Percentiles rank a stretch among this genome's conserved stretches.
phyloP scores from a whole-genome alignment of 2,329 filamentous ascomycete genomes.

The Scorias spongiosa region DNA sequence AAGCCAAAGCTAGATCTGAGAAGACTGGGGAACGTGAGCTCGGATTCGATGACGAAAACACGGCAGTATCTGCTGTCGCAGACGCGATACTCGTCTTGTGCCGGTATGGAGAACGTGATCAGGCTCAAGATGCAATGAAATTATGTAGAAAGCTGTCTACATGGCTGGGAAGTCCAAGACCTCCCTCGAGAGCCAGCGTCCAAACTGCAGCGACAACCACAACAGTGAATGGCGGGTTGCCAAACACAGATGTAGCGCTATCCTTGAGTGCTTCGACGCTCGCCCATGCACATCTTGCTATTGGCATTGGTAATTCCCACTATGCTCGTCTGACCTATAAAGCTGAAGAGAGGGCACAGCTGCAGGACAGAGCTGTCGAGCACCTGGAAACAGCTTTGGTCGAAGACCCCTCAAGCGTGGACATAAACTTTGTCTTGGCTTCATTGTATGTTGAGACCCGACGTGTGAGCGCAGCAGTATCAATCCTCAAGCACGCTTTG shows the following conservation, averaged over 20 bases:
- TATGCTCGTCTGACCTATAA: constrained; percentile 77
- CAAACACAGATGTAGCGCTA: constrained; percentile 18
- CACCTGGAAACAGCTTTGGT: constrained; percentile 45
- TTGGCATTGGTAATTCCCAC: constrained; percentile 72
- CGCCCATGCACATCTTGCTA: constrained; percentile 62
- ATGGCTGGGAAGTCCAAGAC: constrained; percentile 50
- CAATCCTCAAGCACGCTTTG: constrained; percentile 64
- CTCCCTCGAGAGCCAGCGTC: constrained; percentile 2
- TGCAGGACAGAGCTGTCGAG: constrained; percentile 63
- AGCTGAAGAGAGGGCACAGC: constrained; percentile 50
- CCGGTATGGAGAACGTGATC: constrained; percentile 58
- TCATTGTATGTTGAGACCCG: constrained; percentile 79
- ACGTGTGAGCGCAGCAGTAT: constrained; percentile 65
- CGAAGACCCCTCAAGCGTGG: constrained; percentile 40
- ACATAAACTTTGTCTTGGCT: constrained; percentile 65
- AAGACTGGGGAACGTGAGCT: constrained; percentile 55
- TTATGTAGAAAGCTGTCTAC: constrained; percentile 57
- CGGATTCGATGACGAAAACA: constrained; percentile 64
- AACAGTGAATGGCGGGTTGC: background rate
- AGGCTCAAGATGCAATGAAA: constrained; percentile 63
- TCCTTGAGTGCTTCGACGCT: constrained; percentile 45
- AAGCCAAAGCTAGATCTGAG: constrained; percentile 67
- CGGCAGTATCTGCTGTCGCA: constrained; percentile 60
- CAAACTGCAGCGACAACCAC: background rate
- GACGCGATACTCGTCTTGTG: constrained; percentile 70